Evolutionary conservation across 2,329 filamentous ascomycete species (phyloP).

Genomic region (Clathrospora elynae): DNA sequence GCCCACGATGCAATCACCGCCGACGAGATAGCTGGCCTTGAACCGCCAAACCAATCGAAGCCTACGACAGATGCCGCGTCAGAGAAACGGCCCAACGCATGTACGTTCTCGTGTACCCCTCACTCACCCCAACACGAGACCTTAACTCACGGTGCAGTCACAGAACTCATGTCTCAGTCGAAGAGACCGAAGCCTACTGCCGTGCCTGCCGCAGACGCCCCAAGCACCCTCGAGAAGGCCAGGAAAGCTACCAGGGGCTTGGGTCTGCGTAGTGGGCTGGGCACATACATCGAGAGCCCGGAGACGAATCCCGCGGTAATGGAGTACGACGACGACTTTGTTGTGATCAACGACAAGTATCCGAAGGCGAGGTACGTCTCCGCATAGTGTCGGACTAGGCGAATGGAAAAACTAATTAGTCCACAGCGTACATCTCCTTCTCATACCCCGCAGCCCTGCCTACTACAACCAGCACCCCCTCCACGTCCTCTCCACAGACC

Average conservation of each 20-base stretch:
- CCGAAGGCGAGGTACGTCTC: slow-evolving; percentile 66
- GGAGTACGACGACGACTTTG: slow-evolving; percentile 70
- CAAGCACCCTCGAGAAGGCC: slow-evolving; percentile 12
- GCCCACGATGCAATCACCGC: slow-evolving; percentile 28
- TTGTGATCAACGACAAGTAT: slow-evolving; percentile 80
- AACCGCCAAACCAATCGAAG: slow-evolving; percentile 11
- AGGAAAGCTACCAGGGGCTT: slow-evolving; percentile 16
- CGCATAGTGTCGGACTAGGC: not conserved
- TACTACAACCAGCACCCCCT: slow-evolving; percentile 74
- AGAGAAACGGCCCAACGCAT: slow-evolving; percentile 47
- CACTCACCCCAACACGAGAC: slow-evolving; percentile 1
- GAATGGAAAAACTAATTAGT: not conserved
- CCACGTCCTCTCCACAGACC: slow-evolving; percentile 70
- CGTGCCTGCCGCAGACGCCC: slow-evolving; percentile 8
- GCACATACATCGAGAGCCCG: slow-evolving; percentile 69
- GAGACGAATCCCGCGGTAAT: slow-evolving; percentile 66
- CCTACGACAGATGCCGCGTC: slow-evolving; percentile 4
- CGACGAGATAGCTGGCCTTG: slow-evolving; percentile 27
- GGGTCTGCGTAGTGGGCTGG: slow-evolving; percentile 64
- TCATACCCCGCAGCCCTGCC: slow-evolving; percentile 74
- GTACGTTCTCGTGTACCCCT: slow-evolving; percentile 26
- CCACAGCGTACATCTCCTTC: slow-evolving; percentile 76
- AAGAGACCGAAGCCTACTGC: slow-evolving; percentile 44
- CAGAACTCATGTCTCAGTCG: slow-evolving; percentile 53
- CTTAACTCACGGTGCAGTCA: slow-evolving; percentile 47